These are phyloP conservation scores for Podospora sp. DNA, from an alignment of 495 filamentous ascomycete genomes.

Conservation along the genomic window DNA sequence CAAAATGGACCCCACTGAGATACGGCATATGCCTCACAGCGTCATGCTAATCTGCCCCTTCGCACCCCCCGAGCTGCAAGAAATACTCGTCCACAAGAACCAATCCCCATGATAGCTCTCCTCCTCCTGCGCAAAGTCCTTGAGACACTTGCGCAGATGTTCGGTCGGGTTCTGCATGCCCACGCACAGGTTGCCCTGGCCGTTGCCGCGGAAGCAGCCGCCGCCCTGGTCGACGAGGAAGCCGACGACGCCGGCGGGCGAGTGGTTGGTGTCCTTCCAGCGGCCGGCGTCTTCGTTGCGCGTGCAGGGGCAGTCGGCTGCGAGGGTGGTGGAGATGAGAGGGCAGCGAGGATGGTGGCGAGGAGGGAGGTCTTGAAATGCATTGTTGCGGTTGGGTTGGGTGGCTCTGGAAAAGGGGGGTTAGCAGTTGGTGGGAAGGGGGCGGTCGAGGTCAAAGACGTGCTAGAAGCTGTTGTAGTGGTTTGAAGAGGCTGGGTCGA, in stretches of 20 bases:
- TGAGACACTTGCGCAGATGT: not conserved
- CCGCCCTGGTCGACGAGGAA: not conserved
- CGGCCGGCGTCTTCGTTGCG: not conserved
- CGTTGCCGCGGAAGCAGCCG: slow-evolving; percentile 5
- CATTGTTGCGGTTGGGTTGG: no score
- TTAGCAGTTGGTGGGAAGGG: no score
- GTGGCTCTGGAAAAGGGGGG: no score
- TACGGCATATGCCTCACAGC: no score
- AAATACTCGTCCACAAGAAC: slow-evolving; percentile 4
- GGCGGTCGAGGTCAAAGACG: no score
- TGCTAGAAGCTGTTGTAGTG: no score
- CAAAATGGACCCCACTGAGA: no score
- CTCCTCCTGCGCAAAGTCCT: not conserved
- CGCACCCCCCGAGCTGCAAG: slow-evolving; percentile 6
- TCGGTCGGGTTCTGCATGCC: not conserved
- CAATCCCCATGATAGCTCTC: slow-evolving; percentile 1
- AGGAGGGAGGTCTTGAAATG: no score
- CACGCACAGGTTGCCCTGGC: slow-evolving; percentile 5
- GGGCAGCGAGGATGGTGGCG: not conserved
- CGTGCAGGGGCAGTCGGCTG: not conserved
- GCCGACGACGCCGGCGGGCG: not conserved
- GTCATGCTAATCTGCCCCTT: slow-evolving; percentile 5
- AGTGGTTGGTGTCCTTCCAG: slow-evolving; percentile 9
- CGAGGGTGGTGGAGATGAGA: slow-evolving; percentile 1
- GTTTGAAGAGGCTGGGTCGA: no score